Base-by-base conservation (phyloP, 140 eudicot species). In the Flaveria floridana region DNA sequence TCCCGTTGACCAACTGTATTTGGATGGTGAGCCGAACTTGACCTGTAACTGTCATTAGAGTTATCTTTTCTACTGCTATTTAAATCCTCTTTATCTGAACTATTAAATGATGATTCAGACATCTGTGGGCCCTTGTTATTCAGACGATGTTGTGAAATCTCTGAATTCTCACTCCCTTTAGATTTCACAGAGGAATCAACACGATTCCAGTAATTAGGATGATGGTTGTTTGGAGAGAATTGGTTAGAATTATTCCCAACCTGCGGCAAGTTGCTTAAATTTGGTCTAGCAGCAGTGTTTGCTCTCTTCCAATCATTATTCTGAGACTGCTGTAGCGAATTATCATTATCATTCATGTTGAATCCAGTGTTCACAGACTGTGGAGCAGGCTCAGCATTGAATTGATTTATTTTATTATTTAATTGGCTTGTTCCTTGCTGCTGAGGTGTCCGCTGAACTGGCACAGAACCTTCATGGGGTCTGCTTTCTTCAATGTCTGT, bases 151-250 rank as follows among this genome's bases (percentile, higher is more conserved):
- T 74, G 79, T 44, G 72, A 65, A 28, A 68, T 82, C 61, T 81
- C 88, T 4, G 81, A 81, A 13, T 72, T 64, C 34, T 80, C 87
- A 64, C 81, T 77, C 70, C 76, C 96, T 75, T 72, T 72, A 73
- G 86, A 74, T 74, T 82, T 88, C 15, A 68, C 73, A 1, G 78
- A 39, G 19, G 90, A 75, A 64, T 79, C 82, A 73, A 84, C 91
- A 52, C 82, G 77, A 62, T 83, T 89, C 96, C 97, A 92, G 46
- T 81, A 68, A 74, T 86, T 85, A 47, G 62, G 63, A 37, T 79
- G 82, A 57, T 78, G 77, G 68, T 72, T 87, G 76, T 81, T 86
- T 19, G 80, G 84, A 65, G 75, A 46, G 56, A 74, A 75, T 46
- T 83, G 85, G 57, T 75, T 78, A 14, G 76, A 55, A 47, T 71